Base-by-base conservation (phyloP, 768 basidiomycete species). In the Piloderma croceum region DNA sequence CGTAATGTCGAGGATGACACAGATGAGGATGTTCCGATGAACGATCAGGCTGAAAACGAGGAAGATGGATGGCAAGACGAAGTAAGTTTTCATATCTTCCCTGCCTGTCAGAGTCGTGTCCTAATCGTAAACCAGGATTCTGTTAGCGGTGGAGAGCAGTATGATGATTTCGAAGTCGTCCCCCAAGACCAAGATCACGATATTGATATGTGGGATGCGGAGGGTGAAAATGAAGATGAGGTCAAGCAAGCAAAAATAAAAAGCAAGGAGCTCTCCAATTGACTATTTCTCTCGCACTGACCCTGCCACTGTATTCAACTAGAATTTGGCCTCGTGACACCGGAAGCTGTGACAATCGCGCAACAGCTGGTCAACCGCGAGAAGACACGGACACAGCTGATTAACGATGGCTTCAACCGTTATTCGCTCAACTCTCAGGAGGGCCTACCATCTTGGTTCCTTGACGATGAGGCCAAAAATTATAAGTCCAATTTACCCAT, bases 401-500 rank as follows among this genome's bases (percentile, higher is more conserved):
- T 98, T 55, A 90, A 98, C 51, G 85, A 96, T 34, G 96, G 96
- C 10, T 99, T 98, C 71, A 91, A 84, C 62, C 86, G 90, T 9
- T 86, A 92, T 62, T 89, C 93, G 2, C 74, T 93, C 39, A 87
- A 91, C 50, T 76, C 86, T 42, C 94, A 91, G 62, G 96, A 98
- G 36, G 90, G 73, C 12, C 77, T 98, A 9, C 96, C 96, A 5
- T 63, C 81, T 0, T 99, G 96, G 96, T 98, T 99, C 73, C 70
- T 98, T 24, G 96, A 99, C 49, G 96, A 99, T 50, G 96, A 99
- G 63, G 64, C 80, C 11, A 91, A 91, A 52, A 74, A 85, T 58
- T 96, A 94, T 74, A 93, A 90, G 59, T 65, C 88, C 38, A 98
- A 98, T 59, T 71, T 98, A 34, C 96, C 96, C n/a, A 73, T 97